phyloP scores from a whole-genome alignment of 306 rosid species.

The Pyrus communis region DNA sequence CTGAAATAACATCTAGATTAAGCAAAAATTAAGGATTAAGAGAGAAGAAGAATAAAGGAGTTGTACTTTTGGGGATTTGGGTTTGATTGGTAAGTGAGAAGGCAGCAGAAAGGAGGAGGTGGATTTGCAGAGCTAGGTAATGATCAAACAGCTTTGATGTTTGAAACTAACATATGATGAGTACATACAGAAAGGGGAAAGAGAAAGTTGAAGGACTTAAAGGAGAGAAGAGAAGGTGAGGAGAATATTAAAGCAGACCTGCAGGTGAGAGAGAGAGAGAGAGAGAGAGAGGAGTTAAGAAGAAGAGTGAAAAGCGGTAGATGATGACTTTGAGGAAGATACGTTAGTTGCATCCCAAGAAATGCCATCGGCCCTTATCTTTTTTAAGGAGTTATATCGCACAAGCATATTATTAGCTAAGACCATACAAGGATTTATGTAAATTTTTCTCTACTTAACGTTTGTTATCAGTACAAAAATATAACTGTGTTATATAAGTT shows the following conservation, averaged over 20 bases:
- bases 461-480: no score
- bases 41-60: background rate
- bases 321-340: slow-evolving; percentile 71
- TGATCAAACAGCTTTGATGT: background rate
- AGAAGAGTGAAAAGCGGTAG: slow-evolving; percentile 16
- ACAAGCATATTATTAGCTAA: no score
- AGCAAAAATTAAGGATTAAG: background rate
- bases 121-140: background rate
- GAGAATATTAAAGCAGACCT: background rate
- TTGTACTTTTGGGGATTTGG: background rate
- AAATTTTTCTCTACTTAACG: no score
- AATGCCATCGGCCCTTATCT: background rate
- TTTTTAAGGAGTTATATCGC: no score
- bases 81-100: slow-evolving; percentile 1
- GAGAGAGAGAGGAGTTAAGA: background rate
- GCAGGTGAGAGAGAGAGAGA: background rate
- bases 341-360: slow-evolving; percentile 28
- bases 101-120: background rate
- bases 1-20: background rate
- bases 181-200: background rate
- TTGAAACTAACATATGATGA: background rate
- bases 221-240: slow-evolving; percentile 7
- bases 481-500: no score
- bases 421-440: no score
- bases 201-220: background rate